phyloP scores from a whole-genome alignment of 2,329 filamentous ascomycete genomes.

The Scytalidium lignicola region DNA sequence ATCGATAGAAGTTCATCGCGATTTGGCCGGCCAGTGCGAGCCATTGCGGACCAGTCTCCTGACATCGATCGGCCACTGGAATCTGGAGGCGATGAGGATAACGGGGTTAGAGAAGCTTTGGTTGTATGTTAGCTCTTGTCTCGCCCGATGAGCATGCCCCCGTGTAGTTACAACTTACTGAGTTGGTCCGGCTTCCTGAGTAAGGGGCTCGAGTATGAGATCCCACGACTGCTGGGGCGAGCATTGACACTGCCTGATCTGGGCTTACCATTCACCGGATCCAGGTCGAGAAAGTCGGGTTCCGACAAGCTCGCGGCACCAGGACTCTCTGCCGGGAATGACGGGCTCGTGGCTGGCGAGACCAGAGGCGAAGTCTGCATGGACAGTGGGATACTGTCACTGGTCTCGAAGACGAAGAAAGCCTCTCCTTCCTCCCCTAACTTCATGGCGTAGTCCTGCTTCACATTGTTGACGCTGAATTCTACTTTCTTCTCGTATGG shows the following conservation, averaged over 20 bases:
- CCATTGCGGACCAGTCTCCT: constrained; percentile 44
- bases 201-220: constrained; percentile 32
- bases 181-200: constrained; percentile 26
- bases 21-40: constrained; percentile 36
- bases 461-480: constrained; percentile 87
- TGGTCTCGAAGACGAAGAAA: constrained; percentile 98
- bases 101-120: constrained; percentile 41
- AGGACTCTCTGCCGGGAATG: constrained; percentile 42
- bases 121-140: constrained; percentile 12
- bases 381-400: constrained; percentile 83
- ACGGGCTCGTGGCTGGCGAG: constrained; percentile 82
- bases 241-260: constrained; percentile 29
- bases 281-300: constrained; percentile 65
- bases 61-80: constrained; percentile 40
- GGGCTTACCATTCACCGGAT: constrained; percentile 31
- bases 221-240: constrained; percentile 38
- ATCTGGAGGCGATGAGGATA: constrained; percentile 48
- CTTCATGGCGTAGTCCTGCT: constrained; percentile 97
- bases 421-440: constrained; percentile 95
- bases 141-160: too few relatives aligned
- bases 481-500: constrained; percentile 99
- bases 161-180: too few relatives aligned
- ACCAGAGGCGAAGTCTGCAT: constrained; percentile 92
- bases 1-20: constrained; percentile 52
- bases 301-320: constrained; percentile 52